Conservation (phyloP, 306 rosid species). For the Trifolium fragiferum region DNA sequence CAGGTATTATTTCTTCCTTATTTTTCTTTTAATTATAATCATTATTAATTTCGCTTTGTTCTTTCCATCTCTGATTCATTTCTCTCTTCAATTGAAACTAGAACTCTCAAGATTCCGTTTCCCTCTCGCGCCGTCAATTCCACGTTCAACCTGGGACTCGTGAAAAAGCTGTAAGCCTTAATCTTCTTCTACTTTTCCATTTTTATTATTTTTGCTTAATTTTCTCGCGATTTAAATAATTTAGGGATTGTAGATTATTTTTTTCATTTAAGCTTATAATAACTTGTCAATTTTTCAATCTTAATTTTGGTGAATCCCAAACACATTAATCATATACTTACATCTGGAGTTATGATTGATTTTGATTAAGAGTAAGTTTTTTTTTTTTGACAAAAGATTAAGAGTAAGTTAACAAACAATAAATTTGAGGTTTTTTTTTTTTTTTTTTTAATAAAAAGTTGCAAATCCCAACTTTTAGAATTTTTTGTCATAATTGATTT, state of each 20-base stretch:
- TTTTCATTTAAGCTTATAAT: constrained; percentile 16
- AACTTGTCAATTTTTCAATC: background rate
- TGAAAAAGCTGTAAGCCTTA: constrained; percentile 76
- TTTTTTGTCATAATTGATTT: too few relatives aligned
- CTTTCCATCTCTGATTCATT: constrained; percentile 4
- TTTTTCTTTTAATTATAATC: background rate
- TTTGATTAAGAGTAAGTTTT: too few relatives aligned
- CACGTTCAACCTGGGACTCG: constrained; percentile 83
- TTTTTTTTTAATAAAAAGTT: too few relatives aligned
- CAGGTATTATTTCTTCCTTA: constrained; percentile 49
- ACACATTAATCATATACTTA: background rate
- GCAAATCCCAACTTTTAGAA: too few relatives aligned
- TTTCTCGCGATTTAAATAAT: background rate
- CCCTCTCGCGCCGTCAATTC: constrained; percentile 68
- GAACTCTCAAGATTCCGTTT: constrained; percentile 52
- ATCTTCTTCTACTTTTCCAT: background rate
- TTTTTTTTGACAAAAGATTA: too few relatives aligned
- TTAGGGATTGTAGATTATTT: background rate
- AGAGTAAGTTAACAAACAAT: too few relatives aligned
- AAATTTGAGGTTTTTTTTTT: background rate
- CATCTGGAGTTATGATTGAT: too few relatives aligned
- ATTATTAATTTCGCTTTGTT: background rate
- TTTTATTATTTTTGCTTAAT: background rate
- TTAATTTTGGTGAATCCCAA: background rate
- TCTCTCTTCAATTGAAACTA: constrained; percentile 35